A percentile compares a stretch with the other conserved stretches of the same genome.
Conservation (phyloP, 1,284 basidiomycete genomes). For the Cutaneotrichosporon mucoides region DNA sequence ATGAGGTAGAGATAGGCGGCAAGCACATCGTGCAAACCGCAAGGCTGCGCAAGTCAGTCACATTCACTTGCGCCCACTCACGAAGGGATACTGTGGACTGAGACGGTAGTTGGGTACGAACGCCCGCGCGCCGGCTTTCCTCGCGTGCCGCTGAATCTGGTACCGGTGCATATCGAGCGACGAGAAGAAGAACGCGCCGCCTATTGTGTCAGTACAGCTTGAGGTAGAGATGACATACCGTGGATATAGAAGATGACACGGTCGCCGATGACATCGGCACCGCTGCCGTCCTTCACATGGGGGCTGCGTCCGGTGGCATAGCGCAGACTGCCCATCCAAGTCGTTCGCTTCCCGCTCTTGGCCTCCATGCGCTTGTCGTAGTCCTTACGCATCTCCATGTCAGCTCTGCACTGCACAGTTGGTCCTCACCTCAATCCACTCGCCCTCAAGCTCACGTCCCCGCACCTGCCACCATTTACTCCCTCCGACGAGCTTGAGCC, state of each 20-base stretch:
- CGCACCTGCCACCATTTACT: conserved; percentile 93
- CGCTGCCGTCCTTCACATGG: conserved; percentile 36
- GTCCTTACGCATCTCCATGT: conserved; percentile 48
- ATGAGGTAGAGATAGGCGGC: conserved; percentile 61
- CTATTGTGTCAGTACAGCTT: too few species aligned
- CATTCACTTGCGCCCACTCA: conserved; percentile 55
- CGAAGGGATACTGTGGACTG: conserved; percentile 90
- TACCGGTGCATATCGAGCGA: conserved; percentile 55
- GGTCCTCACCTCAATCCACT: conserved; percentile 83
- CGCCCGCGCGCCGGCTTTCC: conserved; percentile 78
- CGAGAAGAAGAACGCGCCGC: conserved; percentile 50
- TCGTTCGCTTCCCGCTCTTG: not conserved
- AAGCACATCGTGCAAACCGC: conserved; percentile 48
- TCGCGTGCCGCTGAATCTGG: conserved; percentile 77
- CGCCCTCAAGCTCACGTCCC: conserved; percentile 67
- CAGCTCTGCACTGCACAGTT: not conserved
- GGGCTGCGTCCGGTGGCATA: not conserved
- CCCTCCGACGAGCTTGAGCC: conserved; percentile 61
- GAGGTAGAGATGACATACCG: too few species aligned
- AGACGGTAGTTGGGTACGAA: conserved; percentile 79
- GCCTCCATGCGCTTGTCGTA: conserved; percentile 31
- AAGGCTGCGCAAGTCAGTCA: conserved; percentile 51
- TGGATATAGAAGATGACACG: conserved; percentile 49
- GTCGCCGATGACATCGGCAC: conserved; percentile 38
- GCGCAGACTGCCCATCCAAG: not conserved